Evolutionary conservation across 179 eudicot genomes (phyloP).

Genomic region (Amaranthus tricolor): DNA sequence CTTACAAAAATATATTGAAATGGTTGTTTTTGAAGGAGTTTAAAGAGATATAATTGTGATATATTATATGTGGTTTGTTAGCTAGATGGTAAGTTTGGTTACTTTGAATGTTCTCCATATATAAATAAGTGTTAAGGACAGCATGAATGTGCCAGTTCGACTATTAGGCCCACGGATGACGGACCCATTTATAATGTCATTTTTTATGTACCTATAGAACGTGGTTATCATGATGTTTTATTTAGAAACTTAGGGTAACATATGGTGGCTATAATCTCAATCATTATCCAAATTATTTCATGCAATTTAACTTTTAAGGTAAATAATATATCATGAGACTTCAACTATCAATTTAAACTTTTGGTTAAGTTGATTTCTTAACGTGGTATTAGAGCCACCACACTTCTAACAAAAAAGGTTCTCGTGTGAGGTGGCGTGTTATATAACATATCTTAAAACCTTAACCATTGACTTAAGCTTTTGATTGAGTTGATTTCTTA

Average conservation of each 20-base stretch:
- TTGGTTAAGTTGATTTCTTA: too few species aligned
- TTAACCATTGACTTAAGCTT: too few species aligned
- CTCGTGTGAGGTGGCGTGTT: too few species aligned
- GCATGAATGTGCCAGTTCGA: constrained; percentile 19
- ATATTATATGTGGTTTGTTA: neutral
- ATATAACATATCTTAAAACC: too few species aligned
- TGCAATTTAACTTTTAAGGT: too few species aligned
- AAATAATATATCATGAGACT: too few species aligned
- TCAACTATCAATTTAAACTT: too few species aligned
- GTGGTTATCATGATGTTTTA: constrained; percentile 2
- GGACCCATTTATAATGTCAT: constrained; percentile 6
- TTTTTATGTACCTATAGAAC: constrained; percentile 15
- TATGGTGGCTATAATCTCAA: neutral
- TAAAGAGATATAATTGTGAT: neutral
- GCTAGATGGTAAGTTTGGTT: neutral
- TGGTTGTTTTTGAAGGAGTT: neutral
- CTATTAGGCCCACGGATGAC: neutral
- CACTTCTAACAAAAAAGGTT: too few species aligned
- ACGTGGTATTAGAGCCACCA: too few species aligned
- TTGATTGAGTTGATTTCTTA: too few species aligned
- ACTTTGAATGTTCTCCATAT: constrained; percentile 25
- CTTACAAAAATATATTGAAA: too few species aligned
- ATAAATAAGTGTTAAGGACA: constrained; percentile 23
- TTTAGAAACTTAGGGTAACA: neutral
- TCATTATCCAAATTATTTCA: too few species aligned